Percentiles rank a stretch among this genome's conserved stretches.
Conservation (phyloP, 1,139 yeast genomes). For the Kodamaea derodonti region DNA sequence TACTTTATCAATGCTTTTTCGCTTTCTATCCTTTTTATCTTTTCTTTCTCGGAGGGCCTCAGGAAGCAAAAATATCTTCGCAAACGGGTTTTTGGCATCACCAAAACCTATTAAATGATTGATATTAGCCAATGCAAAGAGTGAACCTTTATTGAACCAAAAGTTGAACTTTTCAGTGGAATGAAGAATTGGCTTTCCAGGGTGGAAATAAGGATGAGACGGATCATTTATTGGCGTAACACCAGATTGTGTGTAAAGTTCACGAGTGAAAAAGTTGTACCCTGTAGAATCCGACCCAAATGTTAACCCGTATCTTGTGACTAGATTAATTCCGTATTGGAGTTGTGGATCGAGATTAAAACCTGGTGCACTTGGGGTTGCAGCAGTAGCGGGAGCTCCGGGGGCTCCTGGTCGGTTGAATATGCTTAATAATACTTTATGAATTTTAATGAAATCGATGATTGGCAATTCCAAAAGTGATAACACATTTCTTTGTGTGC, state of each 20-base stretch:
- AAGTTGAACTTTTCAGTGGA: slow-evolving; percentile 60
- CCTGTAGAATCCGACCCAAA: slow-evolving; percentile 68
- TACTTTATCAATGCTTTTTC: slow-evolving; percentile 30
- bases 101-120: slow-evolving; percentile 76
- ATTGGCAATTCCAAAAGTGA: slow-evolving; percentile 56
- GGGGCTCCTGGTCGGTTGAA: slow-evolving; percentile 20
- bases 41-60: slow-evolving; percentile 68
- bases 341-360: slow-evolving; percentile 30
- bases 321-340: slow-evolving; percentile 58
- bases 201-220: slow-evolving; percentile 30
- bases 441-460: slow-evolving; percentile 63
- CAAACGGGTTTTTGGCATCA: slow-evolving; percentile 69
- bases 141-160: slow-evolving; percentile 72
- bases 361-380: neutral
- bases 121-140: slow-evolving; percentile 72
- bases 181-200: slow-evolving; percentile 19
- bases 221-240: slow-evolving; percentile 25
- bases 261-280: slow-evolving; percentile 57
- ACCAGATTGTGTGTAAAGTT: slow-evolving; percentile 41
- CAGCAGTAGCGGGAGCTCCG: neutral
- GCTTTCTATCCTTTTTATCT: slow-evolving; percentile 65
- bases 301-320: slow-evolving; percentile 64
- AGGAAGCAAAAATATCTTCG: slow-evolving; percentile 64
- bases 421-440: slow-evolving; percentile 53
- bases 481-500: slow-evolving; percentile 64